Evolutionary conservation across 2,329 filamentous ascomycete genomes (phyloP), one percentile per base, ranked within the genome.

Genomic region (Raffaelea deltoideospora): DNA sequence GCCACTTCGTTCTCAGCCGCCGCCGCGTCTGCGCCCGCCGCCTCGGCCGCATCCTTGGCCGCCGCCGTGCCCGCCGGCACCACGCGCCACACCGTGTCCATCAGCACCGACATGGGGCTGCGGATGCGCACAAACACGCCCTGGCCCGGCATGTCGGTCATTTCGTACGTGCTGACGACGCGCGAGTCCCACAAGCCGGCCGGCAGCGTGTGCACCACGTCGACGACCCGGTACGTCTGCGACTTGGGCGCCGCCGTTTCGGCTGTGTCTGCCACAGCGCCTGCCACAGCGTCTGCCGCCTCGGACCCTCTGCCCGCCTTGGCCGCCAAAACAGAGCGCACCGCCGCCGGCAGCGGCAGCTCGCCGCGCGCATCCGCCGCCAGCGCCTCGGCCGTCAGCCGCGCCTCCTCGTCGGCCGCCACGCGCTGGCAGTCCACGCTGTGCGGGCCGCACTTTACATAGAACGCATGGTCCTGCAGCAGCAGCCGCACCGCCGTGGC

Each of bases 111-210:
- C 50, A 73, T 46, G 17, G 69, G 67, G 29, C 64, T 65, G 31
- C 54, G 55, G 37, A 72, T 63, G 10, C 67, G 53, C 30, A 68
- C 63, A 48, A 69, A 72, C 7, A 68, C 46, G 15, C 69, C 69
- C 5, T 14, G 11, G 21, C 51, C 56, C n/a, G 54, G 53, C 15
- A 65, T 52, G 42, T 69, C 52, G 15, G 65, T 62, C 41, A 72
- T 65, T 51, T 72, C 68, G 47, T 69, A 68, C 6, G 51, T 61
- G 53, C 67, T 71, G 36, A 65, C 58, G 7, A 72, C 63, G 33
- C 64, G 62, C 35, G 59, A 64, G 47, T 68, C 66, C 67, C 66
- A 72, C 21, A 73, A 55, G 3, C 67, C 67, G 13, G 65, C 65
- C 4, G 68, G 67, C 19, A 72, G 54, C 27, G 65, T 57, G 45